Evolutionary conservation across 2,329 filamentous ascomycete species (phyloP), one percentile per base, ranked within the genome.

Genomic region (Neoscytalidium dimidiatum): DNA sequence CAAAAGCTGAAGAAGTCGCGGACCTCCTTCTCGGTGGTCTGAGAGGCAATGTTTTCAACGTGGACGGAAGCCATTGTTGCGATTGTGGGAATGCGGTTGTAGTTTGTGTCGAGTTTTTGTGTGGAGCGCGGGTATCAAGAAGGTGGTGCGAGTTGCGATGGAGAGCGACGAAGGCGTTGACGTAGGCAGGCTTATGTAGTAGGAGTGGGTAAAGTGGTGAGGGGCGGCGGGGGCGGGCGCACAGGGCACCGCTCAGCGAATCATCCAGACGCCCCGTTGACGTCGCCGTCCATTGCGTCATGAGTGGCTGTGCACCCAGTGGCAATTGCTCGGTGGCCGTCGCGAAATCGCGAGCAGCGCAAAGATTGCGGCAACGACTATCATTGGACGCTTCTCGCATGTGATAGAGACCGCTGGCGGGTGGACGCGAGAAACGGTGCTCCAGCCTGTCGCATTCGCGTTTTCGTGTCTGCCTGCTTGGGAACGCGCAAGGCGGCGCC

Each of bases 1-100:
- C 87, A 89, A 80, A 98, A 98, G 84, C 91, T 95, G 85, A 99
- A 99, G 85, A 99, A 99, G 77, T 97, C 94, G 75, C 88, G 88
- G 73, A 99, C 89, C 81, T 98, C 93, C 81, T 94, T 90, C 80
- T 99, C 93, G 71, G 86, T 88, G 65, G 94, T 97, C 77, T 89
- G 81, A 68, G 84, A 77, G 71, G 91, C 88, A 81, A 99, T 97
- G 83, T 95, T 94, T 82, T 91, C 91, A 74, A 98, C 94, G 82
- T 94, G 83, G 69, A 97, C 92, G 58, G 91, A 94, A 72, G 82
- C 86, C 82, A 84, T 84, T 68, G 49, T 80, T 52, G 61, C 19
- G 66, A 66, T 67, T 33, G 19, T 44, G 17, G 41, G n/a, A 44
- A 28, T 33, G 56, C n/a, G 26, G 44, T 14, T 21, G 28, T 29